These are phyloP conservation scores for Scenedesmus sp. DNA, from an alignment of 163 green algal genomes.

Conservation along the genomic window DNA sequence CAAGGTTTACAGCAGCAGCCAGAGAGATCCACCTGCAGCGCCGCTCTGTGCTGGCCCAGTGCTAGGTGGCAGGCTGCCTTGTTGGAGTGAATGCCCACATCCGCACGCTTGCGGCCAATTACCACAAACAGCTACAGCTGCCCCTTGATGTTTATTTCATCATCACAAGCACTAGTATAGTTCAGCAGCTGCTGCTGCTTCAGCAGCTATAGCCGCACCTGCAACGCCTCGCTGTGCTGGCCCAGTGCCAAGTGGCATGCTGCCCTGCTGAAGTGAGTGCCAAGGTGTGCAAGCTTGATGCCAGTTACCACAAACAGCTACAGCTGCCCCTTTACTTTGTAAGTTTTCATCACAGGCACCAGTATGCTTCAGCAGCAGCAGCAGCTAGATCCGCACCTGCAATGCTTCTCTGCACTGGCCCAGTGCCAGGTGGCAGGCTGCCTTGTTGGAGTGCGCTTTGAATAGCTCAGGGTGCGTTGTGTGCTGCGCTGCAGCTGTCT, in stretches of 20 bases:
- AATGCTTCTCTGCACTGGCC: constrained; percentile 7
- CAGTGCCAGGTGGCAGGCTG: constrained; percentile 31
- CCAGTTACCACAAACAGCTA: no score
- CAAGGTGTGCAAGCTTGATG: no score
- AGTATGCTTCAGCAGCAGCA: no score
- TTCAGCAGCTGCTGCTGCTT: not conserved
- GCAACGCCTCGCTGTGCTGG: not conserved
- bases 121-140: no score
- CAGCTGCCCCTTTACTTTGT: no score
- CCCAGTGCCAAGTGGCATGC: not conserved
- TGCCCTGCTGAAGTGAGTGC: not conserved
- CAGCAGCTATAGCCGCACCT: not conserved
- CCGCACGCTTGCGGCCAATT: no score
- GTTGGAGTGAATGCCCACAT: not conserved
- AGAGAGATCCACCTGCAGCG: constrained; percentile 5
- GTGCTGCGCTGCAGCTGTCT: not conserved
- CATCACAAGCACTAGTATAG: no score
- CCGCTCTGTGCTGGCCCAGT: constrained; percentile 4
- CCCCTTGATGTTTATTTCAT: no score
- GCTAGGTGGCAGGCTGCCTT: constrained; percentile 30
- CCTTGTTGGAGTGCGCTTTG: constrained; percentile 24
- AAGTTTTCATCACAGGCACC: no score
- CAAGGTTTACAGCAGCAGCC: no score
- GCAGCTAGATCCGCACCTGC: not conserved
- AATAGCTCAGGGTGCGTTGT: constrained; percentile 25